Base-by-base conservation (phyloP, 2,329 filamentous ascomycete genomes). In the Pseudogymnoascus sp. region DNA sequence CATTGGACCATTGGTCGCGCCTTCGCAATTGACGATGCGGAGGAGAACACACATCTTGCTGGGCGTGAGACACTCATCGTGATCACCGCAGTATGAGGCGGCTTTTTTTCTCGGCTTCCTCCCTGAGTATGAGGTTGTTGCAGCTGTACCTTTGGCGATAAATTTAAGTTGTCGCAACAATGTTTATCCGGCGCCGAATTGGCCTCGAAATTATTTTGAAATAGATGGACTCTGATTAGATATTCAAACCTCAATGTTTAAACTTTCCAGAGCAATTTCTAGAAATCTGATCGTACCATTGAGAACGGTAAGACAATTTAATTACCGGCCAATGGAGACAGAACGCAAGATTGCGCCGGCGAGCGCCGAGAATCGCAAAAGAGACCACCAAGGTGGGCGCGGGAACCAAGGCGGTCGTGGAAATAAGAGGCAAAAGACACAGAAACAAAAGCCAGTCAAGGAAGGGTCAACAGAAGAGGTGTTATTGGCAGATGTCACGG, bases 401-500 rank as follows among this genome's bases (percentile, higher is more conserved):
- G 35, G 38, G 4, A 55, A 55, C 49, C 70, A 72, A 64, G 70
- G 68, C n/a, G 70, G 70, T 41, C 64, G 69, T 61, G 68, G 68
- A 22, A 60, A 66, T 7, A 83, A 83, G 73, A 79, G 78, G 39
- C 72, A 73, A 39, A 85, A 83, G 78, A 80, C 80, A 62, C 81
- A 84, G 69, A 80, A 80, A 65, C 82, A 83, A 67, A 86, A 77
- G 66, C 67, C 73, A 1, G 66, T 82, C 65, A 82, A 82, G 42
- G 82, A 83, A 65, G 86, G 84, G 7, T 84, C 85, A 0, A 78
- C 79, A 19, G 88, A 91, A 64, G 85, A 91, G 70, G 84, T 91
- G 55, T 77, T 91, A 52, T 76, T 82, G 58, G 74, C 80, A 59
- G 88, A 91, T 70, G 79, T 91, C 55, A 77, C 84, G 60, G 77